Base-by-base conservation (phyloP, 345 rosid genomes). In the Gossypium turneri region DNA sequence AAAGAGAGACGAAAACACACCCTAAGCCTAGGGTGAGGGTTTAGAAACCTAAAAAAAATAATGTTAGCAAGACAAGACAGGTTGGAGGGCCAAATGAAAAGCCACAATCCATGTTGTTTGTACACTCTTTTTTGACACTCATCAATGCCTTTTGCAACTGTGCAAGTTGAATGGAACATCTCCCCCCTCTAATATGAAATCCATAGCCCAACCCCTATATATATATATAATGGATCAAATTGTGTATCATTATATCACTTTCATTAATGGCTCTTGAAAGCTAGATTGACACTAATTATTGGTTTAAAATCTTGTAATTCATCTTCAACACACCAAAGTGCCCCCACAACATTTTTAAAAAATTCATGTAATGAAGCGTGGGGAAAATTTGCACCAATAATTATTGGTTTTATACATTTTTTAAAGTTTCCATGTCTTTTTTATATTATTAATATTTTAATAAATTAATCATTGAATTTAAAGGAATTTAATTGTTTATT, bases 111-210 rank as follows among this genome's bases (percentile, higher is more conserved):
- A 16, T 50, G 58, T 27, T 67, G 50, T 10, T 43, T 43, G 69
- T 65, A n/a, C 27, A 43, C 69, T 65, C 20, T 65, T 65, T 65
- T 69, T 50, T 50, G 44, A 51, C 59, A 69, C 16, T 50, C 73
- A 69, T 69, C 43, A 51, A 16, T 51, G 58, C 41, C n/a, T 66
- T 69, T 16, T 69, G 58, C 45, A 50, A 69, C 73, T 69, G 73
- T 27, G 19, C 4, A 27, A 25, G 57, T 69, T 68, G 72, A 69
- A 69, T 69, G 44, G 15, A 69, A 69, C 59, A 69, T 69, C 44
- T 13, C 20, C 24, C 56, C 71, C 72, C 10, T 67, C 56, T 47
- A 67, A 17, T 15, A 34, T 7, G 20, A 38, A 24, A 58, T 24
- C 63, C 5, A 12, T 58, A 58, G 63, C 24, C 17, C 34, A 58